A percentile compares a stretch with the other conserved stretches of the same genome.
These are phyloP conservation scores for Nyctanthes arbortristis DNA, from an alignment of 257 asterid species.

Conservation along the genomic window DNA sequence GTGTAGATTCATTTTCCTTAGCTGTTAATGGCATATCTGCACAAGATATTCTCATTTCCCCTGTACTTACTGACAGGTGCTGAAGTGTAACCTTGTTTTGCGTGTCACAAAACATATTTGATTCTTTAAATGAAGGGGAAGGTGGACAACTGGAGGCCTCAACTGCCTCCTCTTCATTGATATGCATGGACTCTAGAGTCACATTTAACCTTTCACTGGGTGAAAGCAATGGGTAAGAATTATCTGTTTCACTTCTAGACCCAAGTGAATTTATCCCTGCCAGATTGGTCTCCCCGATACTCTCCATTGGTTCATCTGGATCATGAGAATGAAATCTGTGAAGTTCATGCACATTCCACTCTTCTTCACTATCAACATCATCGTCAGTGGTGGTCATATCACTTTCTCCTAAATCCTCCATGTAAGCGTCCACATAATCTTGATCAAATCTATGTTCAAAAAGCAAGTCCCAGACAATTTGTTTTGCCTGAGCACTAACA, in stretches of 20 bases:
- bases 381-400: slow-evolving; percentile 29
- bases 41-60: slow-evolving; percentile 19
- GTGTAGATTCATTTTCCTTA: slow-evolving; percentile 26
- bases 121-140: slow-evolving; percentile 28
- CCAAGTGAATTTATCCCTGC: slow-evolving; percentile 26
- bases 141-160: slow-evolving; percentile 14
- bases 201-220: slow-evolving; percentile 24
- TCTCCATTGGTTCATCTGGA: slow-evolving; percentile 42
- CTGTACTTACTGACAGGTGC: slow-evolving; percentile 14
- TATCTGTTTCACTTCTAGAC: slow-evolving; percentile 28
- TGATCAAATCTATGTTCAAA: slow-evolving; percentile 54
- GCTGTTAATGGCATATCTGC: slow-evolving; percentile 17
- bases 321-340: slow-evolving; percentile 25
- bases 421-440: slow-evolving; percentile 63
- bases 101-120: slow-evolving; percentile 28
- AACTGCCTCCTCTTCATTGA: slow-evolving; percentile 29
- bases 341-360: slow-evolving; percentile 19
- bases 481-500: slow-evolving; percentile 83
- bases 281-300: slow-evolving; percentile 61
- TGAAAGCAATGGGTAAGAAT: slow-evolving; percentile 29
- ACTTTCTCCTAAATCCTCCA: slow-evolving; percentile 53
- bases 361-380: slow-evolving; percentile 38
- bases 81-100: slow-evolving; percentile 17
- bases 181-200: slow-evolving; percentile 29
- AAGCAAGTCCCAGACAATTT: slow-evolving; percentile 54